Percentiles rank a stretch among this genome's conserved stretches.
Evolutionary conservation across 306 rosid genomes (phyloP).

Genomic region (Amphicarpaea edgeworthii): DNA sequence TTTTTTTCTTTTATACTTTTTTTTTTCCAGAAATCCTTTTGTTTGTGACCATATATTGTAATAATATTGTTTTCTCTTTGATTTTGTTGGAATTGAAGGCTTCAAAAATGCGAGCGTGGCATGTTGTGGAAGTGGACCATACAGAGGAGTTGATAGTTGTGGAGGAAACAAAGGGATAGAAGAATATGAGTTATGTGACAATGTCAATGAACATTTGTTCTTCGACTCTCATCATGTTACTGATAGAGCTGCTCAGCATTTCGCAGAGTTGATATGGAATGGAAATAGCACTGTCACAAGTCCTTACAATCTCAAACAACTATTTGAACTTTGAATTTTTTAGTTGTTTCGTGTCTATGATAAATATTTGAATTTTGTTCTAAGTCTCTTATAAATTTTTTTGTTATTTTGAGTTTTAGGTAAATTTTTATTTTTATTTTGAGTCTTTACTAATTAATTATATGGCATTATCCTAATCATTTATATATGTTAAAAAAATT

Average conservation of each 20-base stretch:
- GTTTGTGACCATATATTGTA: too few species aligned
- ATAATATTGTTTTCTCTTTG: neutral
- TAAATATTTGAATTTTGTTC: too few species aligned
- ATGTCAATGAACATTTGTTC: neutral
- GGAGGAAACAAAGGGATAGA: constrained; percentile 13
- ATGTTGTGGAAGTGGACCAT: constrained; percentile 25
- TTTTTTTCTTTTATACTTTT: too few species aligned
- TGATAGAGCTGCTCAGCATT: neutral
- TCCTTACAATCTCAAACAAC: constrained; percentile 15
- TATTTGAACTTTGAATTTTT: neutral
- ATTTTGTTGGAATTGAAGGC: neutral
- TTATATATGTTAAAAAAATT: too few species aligned
- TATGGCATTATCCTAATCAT: too few species aligned
- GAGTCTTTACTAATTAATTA: too few species aligned
- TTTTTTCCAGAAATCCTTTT: too few species aligned
- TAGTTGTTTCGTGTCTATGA: neutral
- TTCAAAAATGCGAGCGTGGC: neutral
- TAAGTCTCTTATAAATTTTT: too few species aligned
- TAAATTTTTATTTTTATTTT: too few species aligned
- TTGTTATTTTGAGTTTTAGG: too few species aligned
- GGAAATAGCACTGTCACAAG: constrained; percentile 3
- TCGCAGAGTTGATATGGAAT: constrained; percentile 1
- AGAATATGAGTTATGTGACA: constrained; percentile 22
- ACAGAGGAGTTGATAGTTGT: constrained; percentile 2
- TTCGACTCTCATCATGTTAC: constrained; percentile 6